A percentile compares a stretch with the other conserved stretches of the same genome.
Evolutionary conservation across 441 rosid species (phyloP).

Genomic region (Isatis lusitanica): DNA sequence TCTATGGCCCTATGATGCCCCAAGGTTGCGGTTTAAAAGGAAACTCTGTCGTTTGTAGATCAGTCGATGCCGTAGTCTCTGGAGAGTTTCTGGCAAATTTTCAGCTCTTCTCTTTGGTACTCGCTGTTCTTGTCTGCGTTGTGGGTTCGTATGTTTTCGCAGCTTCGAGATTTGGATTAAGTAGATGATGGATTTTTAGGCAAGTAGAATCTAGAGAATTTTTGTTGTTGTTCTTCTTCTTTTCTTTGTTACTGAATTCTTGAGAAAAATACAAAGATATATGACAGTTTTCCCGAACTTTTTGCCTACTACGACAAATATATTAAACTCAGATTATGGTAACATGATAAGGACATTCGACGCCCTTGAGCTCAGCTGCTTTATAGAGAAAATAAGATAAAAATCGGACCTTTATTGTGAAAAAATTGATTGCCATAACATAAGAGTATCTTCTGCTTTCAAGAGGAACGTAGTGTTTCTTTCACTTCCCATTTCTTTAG

Average conservation of each 20-base stretch:
- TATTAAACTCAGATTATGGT: too few species aligned
- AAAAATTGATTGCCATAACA: slow-evolving; percentile 5
- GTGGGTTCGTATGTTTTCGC: slow-evolving; percentile 57
- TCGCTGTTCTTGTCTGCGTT: slow-evolving; percentile 63
- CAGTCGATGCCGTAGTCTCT: slow-evolving; percentile 57
- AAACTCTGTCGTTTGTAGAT: slow-evolving; percentile 51
- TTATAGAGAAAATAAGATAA: background rate
- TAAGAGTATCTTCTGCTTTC: background rate
- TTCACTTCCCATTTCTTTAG: slow-evolving; percentile 23
- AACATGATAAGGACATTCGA: background rate
- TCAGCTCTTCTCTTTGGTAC: slow-evolving; percentile 72
- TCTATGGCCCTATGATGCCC: slow-evolving; percentile 95
- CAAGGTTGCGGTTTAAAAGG: slow-evolving; percentile 65
- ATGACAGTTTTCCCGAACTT: too few species aligned
- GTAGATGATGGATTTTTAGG: slow-evolving; percentile 20
- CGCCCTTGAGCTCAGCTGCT: too few species aligned
- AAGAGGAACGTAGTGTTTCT: background rate
- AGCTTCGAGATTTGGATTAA: slow-evolving; percentile 53
- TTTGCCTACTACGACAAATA: too few species aligned
- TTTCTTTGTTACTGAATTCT: background rate
- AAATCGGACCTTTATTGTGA: background rate
- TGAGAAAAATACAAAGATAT: background rate
- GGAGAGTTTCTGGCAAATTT: slow-evolving; percentile 87
- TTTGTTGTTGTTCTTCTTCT: background rate
- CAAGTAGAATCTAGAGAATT: slow-evolving; percentile 1